phyloP scores from a whole-genome alignment of 805 yeast genomes.

The Tetrapisispora pingtungensis region DNA sequence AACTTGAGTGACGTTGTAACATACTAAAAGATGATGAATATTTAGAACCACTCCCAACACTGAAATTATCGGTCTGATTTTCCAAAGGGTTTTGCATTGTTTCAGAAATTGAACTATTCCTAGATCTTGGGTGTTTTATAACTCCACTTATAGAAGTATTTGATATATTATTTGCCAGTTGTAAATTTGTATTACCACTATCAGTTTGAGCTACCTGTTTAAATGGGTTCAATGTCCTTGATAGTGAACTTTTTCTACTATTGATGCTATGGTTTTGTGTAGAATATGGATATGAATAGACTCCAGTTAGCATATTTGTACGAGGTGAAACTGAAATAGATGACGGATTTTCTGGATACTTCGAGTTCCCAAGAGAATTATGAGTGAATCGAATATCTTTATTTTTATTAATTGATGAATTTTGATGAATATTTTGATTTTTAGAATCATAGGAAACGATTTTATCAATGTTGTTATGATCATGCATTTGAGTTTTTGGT shows the following conservation, averaged over 20 bases:
- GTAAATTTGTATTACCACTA: constrained; percentile 23
- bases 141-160: constrained; percentile 32
- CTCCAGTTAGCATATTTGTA: constrained; percentile 5
- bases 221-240: constrained; percentile 28
- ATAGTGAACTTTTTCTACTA: not conserved
- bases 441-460: not conserved
- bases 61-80: constrained; percentile 23
- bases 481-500: not conserved
- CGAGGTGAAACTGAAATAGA: constrained; percentile 22
- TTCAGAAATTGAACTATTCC: constrained; percentile 27
- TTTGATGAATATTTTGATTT: not conserved
- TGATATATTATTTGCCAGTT: constrained; percentile 35
- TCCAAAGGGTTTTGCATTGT: constrained; percentile 8
- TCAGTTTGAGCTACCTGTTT: constrained; percentile 30
- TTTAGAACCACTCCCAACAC: constrained; percentile 40
- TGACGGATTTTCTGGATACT: constrained; percentile 1
- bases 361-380: not conserved
- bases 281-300: constrained; percentile 12
- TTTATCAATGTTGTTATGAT: not conserved
- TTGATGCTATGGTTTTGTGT: constrained; percentile 5
- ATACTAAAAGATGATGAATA: constrained; percentile 68
- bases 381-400: not conserved
- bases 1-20: constrained; percentile 43
- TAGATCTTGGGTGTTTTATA: constrained; percentile 31
- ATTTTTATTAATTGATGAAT: not conserved